Percentiles rank a stretch among this genome's conserved stretches.
Evolutionary conservation across 2,329 filamentous ascomycete genomes (phyloP).

Genomic region (Aspergillus eucalypticola): DNA sequence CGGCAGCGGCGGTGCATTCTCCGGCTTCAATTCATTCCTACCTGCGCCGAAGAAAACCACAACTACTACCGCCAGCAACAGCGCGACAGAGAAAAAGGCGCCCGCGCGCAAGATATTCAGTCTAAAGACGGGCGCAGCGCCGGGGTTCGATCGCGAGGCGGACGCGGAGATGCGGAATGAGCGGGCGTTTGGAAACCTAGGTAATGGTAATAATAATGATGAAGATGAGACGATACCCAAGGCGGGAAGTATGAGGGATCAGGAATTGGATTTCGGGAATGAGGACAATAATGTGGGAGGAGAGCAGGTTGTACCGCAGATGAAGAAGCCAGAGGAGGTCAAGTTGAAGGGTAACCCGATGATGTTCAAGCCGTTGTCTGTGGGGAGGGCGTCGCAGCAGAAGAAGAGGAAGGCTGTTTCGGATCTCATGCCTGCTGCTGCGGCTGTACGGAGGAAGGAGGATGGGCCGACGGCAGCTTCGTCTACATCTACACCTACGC

Average conservation of each 20-base stretch:
- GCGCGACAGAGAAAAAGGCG: constrained; percentile 30
- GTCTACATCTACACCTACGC: constrained; percentile 20
- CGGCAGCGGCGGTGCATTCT: constrained; percentile 64
- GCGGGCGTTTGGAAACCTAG: constrained; percentile 25
- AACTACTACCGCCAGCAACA: constrained; percentile 18
- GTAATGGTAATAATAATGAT: constrained; percentile 13
- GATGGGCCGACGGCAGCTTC: constrained; percentile 13
- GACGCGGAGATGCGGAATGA: constrained; percentile 41
- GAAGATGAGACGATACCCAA: constrained; percentile 29
- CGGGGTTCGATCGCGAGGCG: constrained; percentile 72
- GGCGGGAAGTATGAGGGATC: constrained; percentile 25
- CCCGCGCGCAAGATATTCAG: constrained; percentile 62
- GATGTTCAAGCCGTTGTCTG: constrained; percentile 87
- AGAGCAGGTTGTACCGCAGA: not conserved
- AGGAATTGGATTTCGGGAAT: constrained; percentile 6
- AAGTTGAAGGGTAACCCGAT: constrained; percentile 72
- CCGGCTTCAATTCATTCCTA: constrained; percentile 82
- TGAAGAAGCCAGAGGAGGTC: constrained; percentile 32
- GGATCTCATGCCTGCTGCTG: not conserved
- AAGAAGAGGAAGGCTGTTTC: constrained; percentile 55
- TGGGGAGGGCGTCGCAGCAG: constrained; percentile 71
- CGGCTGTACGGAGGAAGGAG: too few species aligned
- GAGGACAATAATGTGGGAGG: constrained; percentile 3
- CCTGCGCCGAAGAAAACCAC: constrained; percentile 71
- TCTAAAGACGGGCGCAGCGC: constrained; percentile 79